A percentile compares a stretch with the other conserved stretches of the same genome.
Evolutionary conservation across 768 basidiomycete species (phyloP).

Genomic region (Hirschioporus abietinus): DNA sequence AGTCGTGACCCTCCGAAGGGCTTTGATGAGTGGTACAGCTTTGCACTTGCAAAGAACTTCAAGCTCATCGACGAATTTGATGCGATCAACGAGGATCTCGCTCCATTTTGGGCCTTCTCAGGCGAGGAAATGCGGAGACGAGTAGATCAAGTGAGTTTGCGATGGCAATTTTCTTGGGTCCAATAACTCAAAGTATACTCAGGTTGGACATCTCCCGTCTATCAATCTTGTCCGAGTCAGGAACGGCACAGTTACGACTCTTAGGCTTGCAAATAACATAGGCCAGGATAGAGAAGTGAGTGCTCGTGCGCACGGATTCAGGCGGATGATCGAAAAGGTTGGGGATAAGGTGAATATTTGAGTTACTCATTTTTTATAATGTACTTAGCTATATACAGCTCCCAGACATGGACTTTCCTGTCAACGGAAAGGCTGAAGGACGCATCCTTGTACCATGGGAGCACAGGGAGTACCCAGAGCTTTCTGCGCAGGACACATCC

Average conservation of each 20-base stretch:
- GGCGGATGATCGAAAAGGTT: constrained; percentile 69
- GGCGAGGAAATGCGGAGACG: constrained; percentile 69
- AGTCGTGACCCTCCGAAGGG: constrained; percentile 77
- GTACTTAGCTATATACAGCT: constrained; percentile 39
- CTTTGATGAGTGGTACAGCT: constrained; percentile 88
- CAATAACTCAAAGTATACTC: not conserved
- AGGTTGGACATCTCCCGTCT: constrained; percentile 76
- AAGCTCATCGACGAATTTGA: constrained; percentile 91
- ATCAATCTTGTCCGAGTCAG: constrained; percentile 80
- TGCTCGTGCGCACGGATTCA: constrained; percentile 74
- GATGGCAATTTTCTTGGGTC: not conserved
- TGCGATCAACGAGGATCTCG: constrained; percentile 68
- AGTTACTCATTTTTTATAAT: constrained; percentile 1
- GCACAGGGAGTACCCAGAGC: constrained; percentile 64
- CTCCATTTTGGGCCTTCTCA: constrained; percentile 75
- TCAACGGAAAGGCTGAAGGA: constrained; percentile 92
- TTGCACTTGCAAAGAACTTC: constrained; percentile 65
- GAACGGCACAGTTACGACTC: constrained; percentile 45
- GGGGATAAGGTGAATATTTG: constrained; percentile 44
- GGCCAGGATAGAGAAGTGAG: constrained; percentile 64
- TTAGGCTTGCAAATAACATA: constrained; percentile 42
- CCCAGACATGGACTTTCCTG: constrained; percentile 91
- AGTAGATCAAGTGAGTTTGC: constrained; percentile 43
- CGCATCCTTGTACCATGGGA: constrained; percentile 94
- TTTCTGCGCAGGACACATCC: constrained; percentile 40